A percentile compares a stretch with the other conserved stretches of the same genome.
Conservation (phyloP, 345 rosid species). For the Aegle marmelos region DNA sequence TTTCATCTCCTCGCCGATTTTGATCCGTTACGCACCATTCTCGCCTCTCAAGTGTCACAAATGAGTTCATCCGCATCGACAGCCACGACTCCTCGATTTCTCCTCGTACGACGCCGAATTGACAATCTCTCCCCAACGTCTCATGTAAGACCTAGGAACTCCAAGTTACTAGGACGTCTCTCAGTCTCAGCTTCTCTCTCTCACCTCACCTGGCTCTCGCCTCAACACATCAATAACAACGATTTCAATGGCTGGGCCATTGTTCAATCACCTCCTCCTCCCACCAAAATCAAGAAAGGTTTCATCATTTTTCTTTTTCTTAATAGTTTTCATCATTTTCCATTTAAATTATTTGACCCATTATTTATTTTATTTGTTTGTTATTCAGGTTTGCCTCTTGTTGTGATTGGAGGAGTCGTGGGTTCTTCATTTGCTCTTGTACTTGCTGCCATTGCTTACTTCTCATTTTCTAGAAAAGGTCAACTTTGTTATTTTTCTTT, state of each 20-base stretch:
- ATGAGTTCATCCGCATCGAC: constrained; percentile 38
- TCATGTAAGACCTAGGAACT: constrained; percentile 24
- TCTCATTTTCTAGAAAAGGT: constrained; percentile 60
- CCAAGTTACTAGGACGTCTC: constrained; percentile 27
- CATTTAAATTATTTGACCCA: background rate
- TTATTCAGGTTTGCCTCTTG: constrained; percentile 40
- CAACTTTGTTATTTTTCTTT: background rate
- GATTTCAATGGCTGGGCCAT: constrained; percentile 67
- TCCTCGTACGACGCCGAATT: constrained; percentile 37
- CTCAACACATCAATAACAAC: constrained; percentile 18
- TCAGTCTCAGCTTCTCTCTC: constrained; percentile 38
- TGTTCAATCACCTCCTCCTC: constrained; percentile 31
- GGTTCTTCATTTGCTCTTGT: constrained; percentile 51
- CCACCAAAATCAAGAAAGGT: constrained; percentile 35
- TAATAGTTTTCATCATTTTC: background rate
- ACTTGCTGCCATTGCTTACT: constrained; percentile 58
- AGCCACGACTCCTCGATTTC: constrained; percentile 18
- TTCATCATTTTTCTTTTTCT: background rate
- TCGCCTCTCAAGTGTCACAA: background rate
- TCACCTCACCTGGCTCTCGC: constrained; percentile 54
- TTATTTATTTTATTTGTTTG: constrained; percentile 4
- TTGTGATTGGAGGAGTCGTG: constrained; percentile 48
- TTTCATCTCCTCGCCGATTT: background rate
- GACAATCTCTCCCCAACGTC: constrained; percentile 12
- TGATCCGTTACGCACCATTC: background rate